These are phyloP conservation scores for Aspergillus affinis DNA, from an alignment of 495 filamentous ascomycete genomes.

Conservation along the genomic window DNA sequence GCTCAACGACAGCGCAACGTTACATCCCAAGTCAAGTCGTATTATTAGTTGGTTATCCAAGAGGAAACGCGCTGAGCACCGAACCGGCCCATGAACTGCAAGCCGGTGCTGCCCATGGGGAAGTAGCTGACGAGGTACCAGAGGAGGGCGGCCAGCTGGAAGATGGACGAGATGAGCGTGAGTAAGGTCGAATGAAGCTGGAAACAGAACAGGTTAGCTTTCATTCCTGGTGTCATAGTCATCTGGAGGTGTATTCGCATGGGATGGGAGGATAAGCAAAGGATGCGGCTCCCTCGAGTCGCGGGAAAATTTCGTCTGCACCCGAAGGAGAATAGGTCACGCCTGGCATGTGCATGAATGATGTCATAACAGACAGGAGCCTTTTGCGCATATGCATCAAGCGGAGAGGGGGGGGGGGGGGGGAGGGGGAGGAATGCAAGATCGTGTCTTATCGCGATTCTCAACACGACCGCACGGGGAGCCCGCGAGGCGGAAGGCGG, in stretches of 20 bases:
- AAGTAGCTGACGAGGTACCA: constrained; percentile 99
- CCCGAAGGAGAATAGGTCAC: not conserved
- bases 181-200: constrained; percentile 79
- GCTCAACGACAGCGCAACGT: not conserved
- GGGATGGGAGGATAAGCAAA: not conserved
- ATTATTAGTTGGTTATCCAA: constrained; percentile 79
- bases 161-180: constrained; percentile 77
- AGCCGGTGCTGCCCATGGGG: constrained; percentile 88
- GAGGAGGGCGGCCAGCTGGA: constrained; percentile 76
- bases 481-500: not conserved
- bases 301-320: not conserved
- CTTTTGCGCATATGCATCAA: not conserved
- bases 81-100: constrained; percentile 82
- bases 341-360: constrained; percentile 1
- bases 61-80: constrained; percentile 79
- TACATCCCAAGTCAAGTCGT: not conserved
- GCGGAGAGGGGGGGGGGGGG: not conserved
- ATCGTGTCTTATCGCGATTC: not conserved
- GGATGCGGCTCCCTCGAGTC: not conserved
- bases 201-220: constrained; percentile 15
- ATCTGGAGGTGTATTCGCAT: constrained; percentile 1
- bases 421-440: not conserved
- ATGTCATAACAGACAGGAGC: not conserved
- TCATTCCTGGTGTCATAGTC: not conserved
- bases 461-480: not conserved